phyloP scores from a whole-genome alignment of 345 rosid species.

The Populus simonii region DNA sequence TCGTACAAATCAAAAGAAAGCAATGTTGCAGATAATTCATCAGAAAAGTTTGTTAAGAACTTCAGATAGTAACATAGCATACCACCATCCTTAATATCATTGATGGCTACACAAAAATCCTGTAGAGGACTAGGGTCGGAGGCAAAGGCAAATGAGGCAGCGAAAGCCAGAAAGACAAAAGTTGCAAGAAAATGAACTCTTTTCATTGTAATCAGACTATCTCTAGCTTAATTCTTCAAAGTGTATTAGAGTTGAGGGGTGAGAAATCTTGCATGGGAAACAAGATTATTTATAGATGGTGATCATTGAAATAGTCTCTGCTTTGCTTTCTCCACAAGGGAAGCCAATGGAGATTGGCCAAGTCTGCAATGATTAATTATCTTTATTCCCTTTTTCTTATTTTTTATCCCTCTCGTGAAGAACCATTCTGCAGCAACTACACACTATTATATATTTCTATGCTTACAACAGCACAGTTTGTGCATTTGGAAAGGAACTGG shows the following conservation, averaged over 20 bases:
- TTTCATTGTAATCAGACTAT: not conserved
- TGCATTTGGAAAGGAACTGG: not conserved
- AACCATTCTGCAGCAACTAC: not conserved
- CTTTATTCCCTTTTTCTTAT: too few relatives aligned
- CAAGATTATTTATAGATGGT: constrained; percentile 5
- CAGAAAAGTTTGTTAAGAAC: too few relatives aligned
- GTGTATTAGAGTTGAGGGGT: not conserved
- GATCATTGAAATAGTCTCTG: not conserved
- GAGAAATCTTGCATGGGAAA: not conserved
- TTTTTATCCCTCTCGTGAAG: not conserved
- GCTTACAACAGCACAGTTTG: not conserved
- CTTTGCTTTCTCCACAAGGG: not conserved
- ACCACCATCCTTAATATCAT: not conserved
- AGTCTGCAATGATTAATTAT: not conserved
- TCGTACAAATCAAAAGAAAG: too few relatives aligned
- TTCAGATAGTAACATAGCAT: not conserved
- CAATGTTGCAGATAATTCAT: too few relatives aligned
- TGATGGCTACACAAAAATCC: constrained; percentile 14
- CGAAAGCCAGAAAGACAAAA: not conserved
- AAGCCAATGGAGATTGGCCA: too few relatives aligned
- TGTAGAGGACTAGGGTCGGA: constrained; percentile 14
- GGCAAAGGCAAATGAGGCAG: constrained; percentile 5
- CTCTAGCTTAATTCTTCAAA: not conserved
- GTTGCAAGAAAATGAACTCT: not conserved
- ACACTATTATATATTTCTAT: not conserved